These are phyloP conservation scores for Cairneyella variabilis DNA, from an alignment of 495 filamentous ascomycete genomes.

Conservation along the genomic window DNA sequence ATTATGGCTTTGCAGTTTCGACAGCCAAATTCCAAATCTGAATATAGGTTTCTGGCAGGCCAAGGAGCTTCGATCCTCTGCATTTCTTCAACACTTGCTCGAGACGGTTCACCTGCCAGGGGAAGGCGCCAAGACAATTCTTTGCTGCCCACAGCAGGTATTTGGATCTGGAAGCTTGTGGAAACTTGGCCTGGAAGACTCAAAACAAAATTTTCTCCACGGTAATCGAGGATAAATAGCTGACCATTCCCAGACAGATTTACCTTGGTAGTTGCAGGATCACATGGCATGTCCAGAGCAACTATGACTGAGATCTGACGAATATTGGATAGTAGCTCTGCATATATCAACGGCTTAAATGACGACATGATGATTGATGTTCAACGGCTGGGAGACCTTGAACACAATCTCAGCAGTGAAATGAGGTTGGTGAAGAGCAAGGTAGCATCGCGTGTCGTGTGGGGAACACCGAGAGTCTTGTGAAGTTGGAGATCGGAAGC, in stretches of 20 bases:
- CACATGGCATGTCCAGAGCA: conserved; percentile 50
- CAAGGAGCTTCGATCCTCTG: conserved; percentile 57
- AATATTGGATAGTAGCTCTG: conserved; percentile 85
- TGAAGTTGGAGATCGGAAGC: too few species aligned
- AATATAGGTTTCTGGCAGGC: conserved; percentile 61
- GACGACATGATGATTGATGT: conserved; percentile 26
- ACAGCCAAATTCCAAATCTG: conserved; percentile 58
- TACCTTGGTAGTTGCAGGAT: conserved; percentile 43
- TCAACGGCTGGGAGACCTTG: too few species aligned
- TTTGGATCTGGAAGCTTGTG: conserved; percentile 29
- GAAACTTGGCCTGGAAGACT: conserved; percentile 61
- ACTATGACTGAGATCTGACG: conserved; percentile 74
- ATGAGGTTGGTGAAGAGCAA: too few species aligned
- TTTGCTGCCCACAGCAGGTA: conserved; percentile 31
- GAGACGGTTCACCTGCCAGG: conserved; percentile 38
- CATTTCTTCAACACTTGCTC: conserved; percentile 28
- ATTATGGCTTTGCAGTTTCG: conserved; percentile 50
- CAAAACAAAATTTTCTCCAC: conserved; percentile 50
- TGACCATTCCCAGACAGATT: conserved; percentile 45
- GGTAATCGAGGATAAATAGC: conserved; percentile 49
- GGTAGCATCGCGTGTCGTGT: too few species aligned
- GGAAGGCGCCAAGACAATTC: conserved; percentile 70
- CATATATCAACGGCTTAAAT: conserved; percentile 58
- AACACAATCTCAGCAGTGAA: too few species aligned
- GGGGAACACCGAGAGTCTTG: too few species aligned